Evolutionary conservation across 1,139 yeast genomes (phyloP).

Genomic region (Debaryomyces psychrophilus): DNA sequence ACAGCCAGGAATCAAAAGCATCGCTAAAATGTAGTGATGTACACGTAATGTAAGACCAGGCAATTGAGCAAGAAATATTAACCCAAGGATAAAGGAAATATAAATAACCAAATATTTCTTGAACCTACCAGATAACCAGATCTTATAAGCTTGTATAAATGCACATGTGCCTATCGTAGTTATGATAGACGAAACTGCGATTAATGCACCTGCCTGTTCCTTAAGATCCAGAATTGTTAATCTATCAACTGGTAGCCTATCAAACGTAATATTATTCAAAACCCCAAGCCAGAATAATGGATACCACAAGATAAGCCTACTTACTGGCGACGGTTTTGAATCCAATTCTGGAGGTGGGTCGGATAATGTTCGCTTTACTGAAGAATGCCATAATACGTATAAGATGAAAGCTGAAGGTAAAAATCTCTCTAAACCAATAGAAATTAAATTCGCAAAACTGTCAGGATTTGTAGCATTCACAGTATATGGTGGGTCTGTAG

Average conservation of each 20-base stretch:
- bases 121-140: constrained; percentile 83
- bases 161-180: constrained; percentile 55
- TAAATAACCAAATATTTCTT: constrained; percentile 59
- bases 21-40: constrained; percentile 87
- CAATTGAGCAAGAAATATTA: constrained; percentile 51
- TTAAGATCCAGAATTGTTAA: constrained; percentile 70
- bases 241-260: constrained; percentile 84
- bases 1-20: constrained; percentile 83
- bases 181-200: constrained; percentile 60
- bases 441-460: constrained; percentile 61
- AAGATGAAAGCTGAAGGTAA: constrained; percentile 75
- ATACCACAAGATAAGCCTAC: constrained; percentile 69
- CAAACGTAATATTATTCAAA: constrained; percentile 85
- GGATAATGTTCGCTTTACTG: constrained; percentile 45
- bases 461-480: constrained; percentile 58
- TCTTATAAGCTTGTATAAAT: constrained; percentile 70
- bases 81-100: constrained; percentile 44
- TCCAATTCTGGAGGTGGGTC: constrained; percentile 23
- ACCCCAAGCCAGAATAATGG: constrained; percentile 85
- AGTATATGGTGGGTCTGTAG: constrained; percentile 79
- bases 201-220: constrained; percentile 74
- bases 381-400: constrained; percentile 69
- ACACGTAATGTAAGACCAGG: constrained; percentile 78
- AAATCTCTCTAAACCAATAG: constrained; percentile 72
- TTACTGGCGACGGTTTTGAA: constrained; percentile 44